Evolutionary conservation across 176 grass and related monocot genomes (phyloP).

Genomic region (Secale cereale): DNA sequence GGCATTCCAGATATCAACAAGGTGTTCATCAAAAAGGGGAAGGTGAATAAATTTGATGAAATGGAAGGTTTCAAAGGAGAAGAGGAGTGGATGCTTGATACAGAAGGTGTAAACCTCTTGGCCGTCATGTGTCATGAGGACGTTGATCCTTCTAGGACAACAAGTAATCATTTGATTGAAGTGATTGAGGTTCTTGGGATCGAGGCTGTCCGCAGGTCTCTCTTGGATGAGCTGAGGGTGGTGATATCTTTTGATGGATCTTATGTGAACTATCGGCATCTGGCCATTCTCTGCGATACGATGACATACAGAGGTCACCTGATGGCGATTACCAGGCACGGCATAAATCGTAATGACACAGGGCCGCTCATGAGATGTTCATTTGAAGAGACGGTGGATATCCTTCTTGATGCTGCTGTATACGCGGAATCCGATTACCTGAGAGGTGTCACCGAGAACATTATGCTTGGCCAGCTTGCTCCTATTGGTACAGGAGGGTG

Average conservation of each 20-base stretch:
- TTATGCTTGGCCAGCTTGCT: conserved; percentile 94
- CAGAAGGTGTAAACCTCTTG: conserved; percentile 95
- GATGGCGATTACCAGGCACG: conserved; percentile 92
- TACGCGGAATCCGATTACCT: conserved; percentile 85
- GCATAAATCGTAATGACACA: conserved; percentile 93
- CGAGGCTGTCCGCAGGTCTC: conserved; percentile 80
- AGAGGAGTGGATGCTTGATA: conserved; percentile 95
- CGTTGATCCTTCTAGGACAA: conserved; percentile 91
- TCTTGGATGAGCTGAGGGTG: conserved; percentile 84
- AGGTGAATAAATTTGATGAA: conserved; percentile 79
- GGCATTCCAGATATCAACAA: conserved; percentile 99
- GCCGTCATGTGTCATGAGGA: conserved; percentile 95
- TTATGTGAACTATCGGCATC: conserved; percentile 90
- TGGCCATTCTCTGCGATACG: conserved; percentile 96
- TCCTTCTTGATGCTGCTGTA: conserved; percentile 89
- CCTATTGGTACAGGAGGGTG: conserved; percentile 89
- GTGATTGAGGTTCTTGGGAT: conserved; percentile 98
- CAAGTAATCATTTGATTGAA: conserved; percentile 97
- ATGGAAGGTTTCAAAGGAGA: conserved; percentile 69
- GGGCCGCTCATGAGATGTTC: conserved; percentile 94
- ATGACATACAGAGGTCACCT: conserved; percentile 96
- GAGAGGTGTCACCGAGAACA: conserved; percentile 95
- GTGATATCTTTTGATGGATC: conserved; percentile 99
- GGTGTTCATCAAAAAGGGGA: conserved; percentile 87
- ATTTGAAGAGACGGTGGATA: conserved; percentile 92